Evolutionary conservation across 2,329 filamentous ascomycete genomes (phyloP).

Genomic region (Claviceps sp.): DNA sequence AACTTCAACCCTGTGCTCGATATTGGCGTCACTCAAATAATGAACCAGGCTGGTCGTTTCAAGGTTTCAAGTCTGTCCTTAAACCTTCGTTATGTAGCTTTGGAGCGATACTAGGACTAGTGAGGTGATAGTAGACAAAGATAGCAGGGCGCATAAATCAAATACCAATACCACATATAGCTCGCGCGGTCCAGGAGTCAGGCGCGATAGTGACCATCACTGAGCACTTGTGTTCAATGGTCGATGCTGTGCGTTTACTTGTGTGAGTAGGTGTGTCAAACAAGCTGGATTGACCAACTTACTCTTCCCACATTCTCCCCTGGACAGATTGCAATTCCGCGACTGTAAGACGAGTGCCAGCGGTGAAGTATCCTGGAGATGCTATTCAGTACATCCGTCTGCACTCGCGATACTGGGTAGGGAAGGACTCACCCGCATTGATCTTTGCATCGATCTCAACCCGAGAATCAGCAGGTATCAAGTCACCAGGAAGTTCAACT

Average conservation of each 20-base stretch:
- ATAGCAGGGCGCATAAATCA: background rate
- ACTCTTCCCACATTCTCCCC: conserved; percentile 85
- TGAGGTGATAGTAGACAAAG: background rate
- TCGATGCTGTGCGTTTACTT: conserved; percentile 1
- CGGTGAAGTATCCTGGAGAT: conserved; percentile 60
- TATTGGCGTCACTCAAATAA: too few species aligned
- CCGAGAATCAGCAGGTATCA: conserved; percentile 86
- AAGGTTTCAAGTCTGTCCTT: too few species aligned
- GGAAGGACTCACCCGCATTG: conserved; percentile 57
- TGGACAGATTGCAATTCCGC: conserved; percentile 77
- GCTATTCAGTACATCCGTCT: background rate
- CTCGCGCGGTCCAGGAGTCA: background rate
- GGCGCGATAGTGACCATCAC: background rate
- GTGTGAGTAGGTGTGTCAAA: background rate
- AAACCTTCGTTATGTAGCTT: too few species aligned
- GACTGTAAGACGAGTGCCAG: conserved; percentile 75
- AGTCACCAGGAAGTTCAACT: conserved; percentile 80
- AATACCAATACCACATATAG: background rate
- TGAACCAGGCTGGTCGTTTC: too few species aligned
- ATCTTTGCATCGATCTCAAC: conserved; percentile 99
- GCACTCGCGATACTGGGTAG: background rate
- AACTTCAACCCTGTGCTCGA: too few species aligned
- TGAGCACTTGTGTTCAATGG: conserved; percentile 1
- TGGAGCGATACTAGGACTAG: background rate
- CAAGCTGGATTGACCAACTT: conserved; percentile 13